These are phyloP conservation scores for Vaccinium myrtillus DNA, from an alignment of 148 eudicot genomes.

Conservation along the genomic window DNA sequence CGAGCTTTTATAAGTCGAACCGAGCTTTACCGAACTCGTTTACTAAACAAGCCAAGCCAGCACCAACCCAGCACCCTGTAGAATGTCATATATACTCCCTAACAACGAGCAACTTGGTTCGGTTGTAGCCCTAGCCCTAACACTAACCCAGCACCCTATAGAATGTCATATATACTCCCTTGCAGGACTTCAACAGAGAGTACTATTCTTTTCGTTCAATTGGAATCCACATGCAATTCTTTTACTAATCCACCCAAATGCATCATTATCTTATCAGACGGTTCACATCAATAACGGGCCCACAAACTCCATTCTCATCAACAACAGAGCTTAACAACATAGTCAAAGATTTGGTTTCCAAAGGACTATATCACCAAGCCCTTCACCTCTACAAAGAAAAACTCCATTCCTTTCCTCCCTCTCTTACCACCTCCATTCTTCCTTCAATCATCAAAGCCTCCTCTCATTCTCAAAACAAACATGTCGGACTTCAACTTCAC, in stretches of 20 bases:
- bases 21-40: no score
- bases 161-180: no score
- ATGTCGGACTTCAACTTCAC: slow-evolving; percentile 40
- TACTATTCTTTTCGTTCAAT: no score
- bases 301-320: not conserved
- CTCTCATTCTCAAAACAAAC: slow-evolving; percentile 26
- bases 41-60: no score
- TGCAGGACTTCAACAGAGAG: no score
- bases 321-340: not conserved
- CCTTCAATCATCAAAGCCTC: slow-evolving; percentile 52
- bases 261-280: slow-evolving; percentile 11
- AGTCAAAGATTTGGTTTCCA: slow-evolving; percentile 22
- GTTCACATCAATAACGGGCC: slow-evolving; percentile 14
- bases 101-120: no score
- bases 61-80: no score
- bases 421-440: slow-evolving; percentile 34
- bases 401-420: slow-evolving; percentile 12
- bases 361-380: not conserved
- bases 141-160: no score
- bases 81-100: no score
- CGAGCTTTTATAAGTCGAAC: no score
- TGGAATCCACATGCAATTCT: not conserved
- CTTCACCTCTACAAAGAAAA: slow-evolving; percentile 9
- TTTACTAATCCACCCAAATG: not conserved
- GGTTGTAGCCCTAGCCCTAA: no score